Percentiles rank a stretch among this genome's conserved stretches.
Conservation (phyloP, 768 basidiomycete species). For the Mycena maculata region DNA sequence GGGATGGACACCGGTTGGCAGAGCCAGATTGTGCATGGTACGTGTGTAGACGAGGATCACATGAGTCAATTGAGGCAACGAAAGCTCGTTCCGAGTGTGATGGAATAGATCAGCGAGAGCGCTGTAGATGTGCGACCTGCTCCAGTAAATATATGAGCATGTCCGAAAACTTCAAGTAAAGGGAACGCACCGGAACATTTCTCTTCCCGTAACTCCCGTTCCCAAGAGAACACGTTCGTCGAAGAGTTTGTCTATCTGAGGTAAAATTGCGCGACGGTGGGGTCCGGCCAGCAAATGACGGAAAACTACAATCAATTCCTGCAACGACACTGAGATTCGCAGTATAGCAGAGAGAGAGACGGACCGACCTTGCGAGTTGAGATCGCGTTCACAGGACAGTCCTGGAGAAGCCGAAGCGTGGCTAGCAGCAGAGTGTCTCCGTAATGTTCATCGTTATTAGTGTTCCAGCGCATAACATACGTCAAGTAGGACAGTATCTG, state of each 20-base stretch:
- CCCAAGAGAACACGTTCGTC: constrained; percentile 93
- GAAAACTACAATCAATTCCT: constrained; percentile 95
- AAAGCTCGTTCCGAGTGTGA: constrained; percentile 87
- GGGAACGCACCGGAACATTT: constrained; percentile 76
- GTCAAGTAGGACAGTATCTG: constrained; percentile 94
- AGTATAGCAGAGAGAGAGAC: not conserved
- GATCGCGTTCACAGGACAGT: constrained; percentile 90
- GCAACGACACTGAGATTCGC: constrained; percentile 31
- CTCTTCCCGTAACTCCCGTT: constrained; percentile 82
- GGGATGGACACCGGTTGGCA: constrained; percentile 84
- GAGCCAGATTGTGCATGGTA: constrained; percentile 88
- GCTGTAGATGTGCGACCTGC: constrained; percentile 83
- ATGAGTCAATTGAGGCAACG: constrained; percentile 76
- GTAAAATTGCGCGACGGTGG: constrained; percentile 81
- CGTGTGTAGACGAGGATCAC: constrained; percentile 89
- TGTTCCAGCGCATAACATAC: constrained; percentile 79
- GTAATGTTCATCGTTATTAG: constrained; percentile 75
- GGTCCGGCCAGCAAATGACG: constrained; percentile 87
- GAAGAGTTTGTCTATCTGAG: constrained; percentile 88
- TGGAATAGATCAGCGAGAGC: constrained; percentile 95
- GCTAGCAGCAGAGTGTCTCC: constrained; percentile 84
- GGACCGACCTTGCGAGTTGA: constrained; percentile 77
- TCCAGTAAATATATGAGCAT: constrained; percentile 26
- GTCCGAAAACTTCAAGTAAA: not conserved
- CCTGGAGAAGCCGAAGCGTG: constrained; percentile 89